Percentiles rank a stretch among this genome's conserved stretches.
These are phyloP conservation scores for Clarireedia monteithiana DNA, from an alignment of 2,329 filamentous ascomycete genomes.

Conservation along the genomic window DNA sequence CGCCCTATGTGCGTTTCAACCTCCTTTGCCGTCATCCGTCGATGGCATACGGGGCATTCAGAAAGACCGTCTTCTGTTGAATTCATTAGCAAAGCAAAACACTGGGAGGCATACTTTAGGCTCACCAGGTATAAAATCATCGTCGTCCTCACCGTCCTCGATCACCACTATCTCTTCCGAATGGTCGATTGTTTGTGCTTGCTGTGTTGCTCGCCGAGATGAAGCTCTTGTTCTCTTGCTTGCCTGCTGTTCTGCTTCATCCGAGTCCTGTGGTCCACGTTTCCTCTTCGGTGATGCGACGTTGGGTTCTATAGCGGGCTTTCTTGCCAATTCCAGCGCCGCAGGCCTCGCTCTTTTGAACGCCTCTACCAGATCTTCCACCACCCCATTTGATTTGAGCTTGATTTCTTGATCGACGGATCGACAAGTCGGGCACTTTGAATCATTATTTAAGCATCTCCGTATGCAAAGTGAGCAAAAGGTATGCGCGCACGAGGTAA, in stretches of 20 bases:
- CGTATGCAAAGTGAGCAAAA: conserved; percentile 97
- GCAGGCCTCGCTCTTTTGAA: conserved; percentile 60
- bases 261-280: conserved; percentile 24
- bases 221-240: conserved; percentile 47
- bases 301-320: conserved; percentile 26
- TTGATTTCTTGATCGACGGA: conserved; percentile 74
- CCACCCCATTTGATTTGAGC: conserved; percentile 72
- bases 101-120: not conserved
- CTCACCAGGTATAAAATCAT: conserved; percentile 26
- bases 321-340: conserved; percentile 57
- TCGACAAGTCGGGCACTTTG: conserved; percentile 82
- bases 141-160: conserved; percentile 23
- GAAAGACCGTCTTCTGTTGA: conserved; percentile 51
- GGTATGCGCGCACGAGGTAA: conserved; percentile 89
- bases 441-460: conserved; percentile 71
- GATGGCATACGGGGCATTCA: conserved; percentile 70
- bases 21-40: conserved; percentile 65
- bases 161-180: conserved; percentile 30
- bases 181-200: conserved; percentile 26
- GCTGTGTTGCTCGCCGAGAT: conserved; percentile 37
- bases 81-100: conserved; percentile 4
- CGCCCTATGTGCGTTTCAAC: conserved; percentile 23
- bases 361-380: conserved; percentile 76
- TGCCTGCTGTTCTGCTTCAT: conserved; percentile 27
- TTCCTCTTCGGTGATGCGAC: conserved; percentile 45